These are phyloP conservation scores for Apiospora aurea DNA, from an alignment of 2,329 filamentous ascomycete genomes.

Conservation along the genomic window DNA sequence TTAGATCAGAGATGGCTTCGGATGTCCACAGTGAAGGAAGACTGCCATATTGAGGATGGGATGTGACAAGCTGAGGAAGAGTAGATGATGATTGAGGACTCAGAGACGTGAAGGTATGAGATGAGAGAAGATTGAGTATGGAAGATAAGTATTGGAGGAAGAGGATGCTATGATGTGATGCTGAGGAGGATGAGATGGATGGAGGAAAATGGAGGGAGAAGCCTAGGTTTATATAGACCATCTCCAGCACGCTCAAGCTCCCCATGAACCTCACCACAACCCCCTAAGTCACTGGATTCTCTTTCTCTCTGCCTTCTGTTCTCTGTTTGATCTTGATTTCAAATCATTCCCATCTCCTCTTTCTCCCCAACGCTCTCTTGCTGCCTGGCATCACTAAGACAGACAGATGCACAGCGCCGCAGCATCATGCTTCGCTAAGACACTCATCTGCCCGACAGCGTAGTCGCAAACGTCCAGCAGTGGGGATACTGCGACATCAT, in stretches of 20 bases:
- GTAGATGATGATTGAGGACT: not conserved
- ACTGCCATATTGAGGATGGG: not conserved
- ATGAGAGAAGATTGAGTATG: not conserved
- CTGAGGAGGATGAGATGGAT: not conserved
- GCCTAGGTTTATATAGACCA: not conserved
- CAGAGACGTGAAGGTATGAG: not conserved
- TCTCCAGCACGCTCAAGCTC: not conserved
- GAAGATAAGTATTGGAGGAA: not conserved
- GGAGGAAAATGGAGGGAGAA: not conserved
- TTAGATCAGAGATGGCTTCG: not conserved
- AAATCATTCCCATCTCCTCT: not conserved
- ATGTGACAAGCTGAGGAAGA: not conserved
- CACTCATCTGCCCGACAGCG: not conserved
- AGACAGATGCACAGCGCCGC: not conserved
- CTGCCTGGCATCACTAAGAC: not conserved
- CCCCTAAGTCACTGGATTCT: not conserved
- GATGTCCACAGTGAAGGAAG: not conserved
- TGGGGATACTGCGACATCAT: not conserved
- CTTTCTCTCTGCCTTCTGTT: not conserved
- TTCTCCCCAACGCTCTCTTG: not conserved
- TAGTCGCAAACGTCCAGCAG: not conserved
- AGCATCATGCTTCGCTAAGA: no score
- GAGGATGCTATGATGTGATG: not conserved
- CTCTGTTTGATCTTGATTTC: not conserved
- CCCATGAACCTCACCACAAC: not conserved